A percentile compares a stretch with the other conserved stretches of the same genome.
phyloP scores from a whole-genome alignment of 176 grass and related monocot genomes.

The Eleusine indica region DNA sequence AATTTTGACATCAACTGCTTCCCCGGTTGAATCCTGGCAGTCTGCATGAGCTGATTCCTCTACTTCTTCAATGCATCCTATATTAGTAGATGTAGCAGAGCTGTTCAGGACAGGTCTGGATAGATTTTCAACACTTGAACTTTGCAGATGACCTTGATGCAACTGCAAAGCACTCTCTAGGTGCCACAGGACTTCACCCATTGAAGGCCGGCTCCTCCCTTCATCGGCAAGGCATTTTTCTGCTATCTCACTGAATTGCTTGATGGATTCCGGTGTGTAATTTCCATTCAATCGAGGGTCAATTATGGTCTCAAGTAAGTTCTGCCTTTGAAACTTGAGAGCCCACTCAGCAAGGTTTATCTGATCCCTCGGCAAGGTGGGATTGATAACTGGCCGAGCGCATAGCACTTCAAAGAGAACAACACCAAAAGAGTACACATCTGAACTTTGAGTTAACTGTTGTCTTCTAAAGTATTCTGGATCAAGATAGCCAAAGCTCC shows the following conservation, averaged over 20 bases:
- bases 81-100: slow-evolving; percentile 23
- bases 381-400: slow-evolving; percentile 85
- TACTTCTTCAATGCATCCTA: slow-evolving; percentile 30
- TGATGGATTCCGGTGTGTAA: slow-evolving; percentile 70
- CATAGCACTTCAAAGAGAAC: slow-evolving; percentile 91
- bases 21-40: not conserved
- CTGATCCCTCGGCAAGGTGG: slow-evolving; percentile 81
- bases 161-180: slow-evolving; percentile 78
- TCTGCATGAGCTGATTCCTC: not conserved
- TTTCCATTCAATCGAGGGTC: slow-evolving; percentile 62
- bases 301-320: slow-evolving; percentile 62
- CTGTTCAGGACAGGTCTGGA: slow-evolving; percentile 20
- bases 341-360: slow-evolving; percentile 95
- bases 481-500: slow-evolving; percentile 96
- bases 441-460: slow-evolving; percentile 91
- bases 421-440: slow-evolving; percentile 95
- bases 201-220: slow-evolving; percentile 63
- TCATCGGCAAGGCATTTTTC: slow-evolving; percentile 96
- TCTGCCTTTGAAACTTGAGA: slow-evolving; percentile 67
- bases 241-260: slow-evolving; percentile 75
- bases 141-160: slow-evolving; percentile 57
- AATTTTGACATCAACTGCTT: slow-evolving; percentile 41
- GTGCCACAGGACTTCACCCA: slow-evolving; percentile 95
- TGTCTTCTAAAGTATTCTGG: slow-evolving; percentile 89
- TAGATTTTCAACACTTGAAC: not conserved